Base-by-base conservation (phyloP, 2,329 filamentous ascomycete genomes). In the Elsinoe necatrix region DNA sequence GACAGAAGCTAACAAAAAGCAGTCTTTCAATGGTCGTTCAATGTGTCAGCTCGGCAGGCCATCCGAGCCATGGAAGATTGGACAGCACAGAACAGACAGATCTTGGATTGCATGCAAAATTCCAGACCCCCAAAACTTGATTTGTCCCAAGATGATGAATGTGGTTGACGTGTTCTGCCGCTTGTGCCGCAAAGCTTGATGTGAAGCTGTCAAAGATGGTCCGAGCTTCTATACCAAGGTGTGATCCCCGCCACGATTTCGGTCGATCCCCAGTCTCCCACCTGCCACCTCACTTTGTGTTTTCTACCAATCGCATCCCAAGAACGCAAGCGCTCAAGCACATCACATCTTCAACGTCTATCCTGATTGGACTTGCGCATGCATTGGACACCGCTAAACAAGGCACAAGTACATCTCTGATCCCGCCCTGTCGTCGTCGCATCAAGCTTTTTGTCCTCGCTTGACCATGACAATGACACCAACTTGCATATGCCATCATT, bases 201-300 rank as follows among this genome's bases (percentile, higher is more conserved):
- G 54, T 37, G 16, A 47, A 48, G 23, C 41, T 56, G 54, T 35
- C 41, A 35, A 23, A 14, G 14, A n/a, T 35, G 37, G 41, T 37
- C 43, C 21, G 51, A 37, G 43, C 31, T n/a, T 12, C 23, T 42
- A 9, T 31, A 39, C 29, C 23, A 41, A 39, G 25, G 12, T 16
- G 16, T 16, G 16, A 18, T 54, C 41, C 51, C 51, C 43, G 57
- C 57, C 57, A 58, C 51, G 29, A 34, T 41, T 55, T 34, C 12
- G 18, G 39, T 47, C 42, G 48, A 45, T 54, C 48, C 34, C 41
- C 25, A 41, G 37, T 35, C 48, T 57, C 27, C 48, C 34, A 14
- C 56, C 56, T 54, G 56, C 56, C 56, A 57, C 56, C 56, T 54
- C 47, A 52, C 45, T 23, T 43, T 18, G 14, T 21, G n/a, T n/a